These are phyloP conservation scores for Prunus davidiana DNA, from an alignment of 306 rosid species.

Conservation along the genomic window DNA sequence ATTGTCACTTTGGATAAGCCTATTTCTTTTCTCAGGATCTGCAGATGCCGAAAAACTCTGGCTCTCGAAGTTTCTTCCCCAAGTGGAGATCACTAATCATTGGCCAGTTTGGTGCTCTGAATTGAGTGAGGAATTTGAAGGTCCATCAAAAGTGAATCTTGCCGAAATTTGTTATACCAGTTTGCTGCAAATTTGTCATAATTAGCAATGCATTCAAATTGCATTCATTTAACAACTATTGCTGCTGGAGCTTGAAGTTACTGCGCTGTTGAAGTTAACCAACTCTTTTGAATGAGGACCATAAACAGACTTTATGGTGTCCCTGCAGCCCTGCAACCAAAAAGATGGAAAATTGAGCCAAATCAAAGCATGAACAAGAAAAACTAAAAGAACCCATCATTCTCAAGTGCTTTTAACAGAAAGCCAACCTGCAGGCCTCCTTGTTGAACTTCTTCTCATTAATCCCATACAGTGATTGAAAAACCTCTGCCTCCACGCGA, in stretches of 20 bases:
- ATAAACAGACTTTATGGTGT: constrained; percentile 67
- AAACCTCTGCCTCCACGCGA: constrained; percentile 70
- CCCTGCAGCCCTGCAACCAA: constrained; percentile 69
- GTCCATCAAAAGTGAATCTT: not conserved
- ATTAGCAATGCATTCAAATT: not conserved
- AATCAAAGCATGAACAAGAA: not conserved
- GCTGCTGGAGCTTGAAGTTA: constrained; percentile 24
- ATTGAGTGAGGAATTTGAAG: not conserved
- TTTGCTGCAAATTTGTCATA: not conserved
- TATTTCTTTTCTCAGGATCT: not conserved
- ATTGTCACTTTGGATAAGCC: not conserved
- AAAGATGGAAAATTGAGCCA: not conserved
- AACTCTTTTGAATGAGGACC: constrained; percentile 77
- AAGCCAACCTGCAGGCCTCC: constrained; percentile 75
- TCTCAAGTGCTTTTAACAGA: no score
- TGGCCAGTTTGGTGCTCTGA: not conserved
- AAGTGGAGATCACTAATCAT: no score
- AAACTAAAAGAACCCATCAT: no score
- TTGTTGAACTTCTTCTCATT: constrained; percentile 61
- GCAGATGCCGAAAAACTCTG: not conserved
- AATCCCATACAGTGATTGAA: constrained; percentile 60
- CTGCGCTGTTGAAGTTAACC: constrained; percentile 48
- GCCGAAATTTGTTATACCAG: not conserved
- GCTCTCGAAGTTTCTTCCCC: no score
- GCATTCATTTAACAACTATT: constrained; percentile 17